Evolutionary conservation across 2,329 filamentous ascomycete species (phyloP).

Genomic region (Fusarium palustre): DNA sequence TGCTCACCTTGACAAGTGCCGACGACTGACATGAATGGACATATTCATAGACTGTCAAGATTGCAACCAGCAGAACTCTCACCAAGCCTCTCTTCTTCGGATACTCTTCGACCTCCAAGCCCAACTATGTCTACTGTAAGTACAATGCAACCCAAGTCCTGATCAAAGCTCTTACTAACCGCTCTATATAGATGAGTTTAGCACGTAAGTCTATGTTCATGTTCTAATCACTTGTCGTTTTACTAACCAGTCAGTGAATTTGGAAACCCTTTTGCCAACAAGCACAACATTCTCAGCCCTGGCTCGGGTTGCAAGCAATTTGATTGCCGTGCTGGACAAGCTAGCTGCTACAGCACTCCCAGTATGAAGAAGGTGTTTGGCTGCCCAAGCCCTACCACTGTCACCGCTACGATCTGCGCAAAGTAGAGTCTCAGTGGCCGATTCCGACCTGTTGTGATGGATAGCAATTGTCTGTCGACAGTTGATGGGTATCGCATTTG

Average conservation of each 20-base stretch:
- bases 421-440: slow-evolving; percentile 5
- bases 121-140: slow-evolving; percentile 57
- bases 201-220: slow-evolving; percentile 43
- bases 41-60: slow-evolving; percentile 54
- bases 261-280: slow-evolving; percentile 56
- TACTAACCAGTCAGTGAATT: slow-evolving; percentile 40
- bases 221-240: accelerated
- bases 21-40: background rate
- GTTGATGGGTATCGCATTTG: background rate
- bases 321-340: slow-evolving; percentile 53
- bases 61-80: slow-evolving; percentile 54
- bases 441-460: too few relatives aligned
- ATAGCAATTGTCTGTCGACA: too few relatives aligned
- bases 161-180: slow-evolving; percentile 8
- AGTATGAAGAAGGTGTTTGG: slow-evolving; percentile 54
- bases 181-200: slow-evolving; percentile 53
- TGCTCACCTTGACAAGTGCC: too few relatives aligned
- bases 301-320: slow-evolving; percentile 54
- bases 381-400: slow-evolving; percentile 55
- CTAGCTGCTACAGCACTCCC: slow-evolving; percentile 56
- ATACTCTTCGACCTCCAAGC: slow-evolving; percentile 54
- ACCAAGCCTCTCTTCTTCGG: slow-evolving; percentile 56
- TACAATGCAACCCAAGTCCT: slow-evolving; percentile 8
- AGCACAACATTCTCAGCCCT: slow-evolving; percentile 53
- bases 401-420: slow-evolving; percentile 50